Base-by-base conservation (phyloP, 2,329 filamentous ascomycete species). In the Botrytis hyacinthi region DNA sequence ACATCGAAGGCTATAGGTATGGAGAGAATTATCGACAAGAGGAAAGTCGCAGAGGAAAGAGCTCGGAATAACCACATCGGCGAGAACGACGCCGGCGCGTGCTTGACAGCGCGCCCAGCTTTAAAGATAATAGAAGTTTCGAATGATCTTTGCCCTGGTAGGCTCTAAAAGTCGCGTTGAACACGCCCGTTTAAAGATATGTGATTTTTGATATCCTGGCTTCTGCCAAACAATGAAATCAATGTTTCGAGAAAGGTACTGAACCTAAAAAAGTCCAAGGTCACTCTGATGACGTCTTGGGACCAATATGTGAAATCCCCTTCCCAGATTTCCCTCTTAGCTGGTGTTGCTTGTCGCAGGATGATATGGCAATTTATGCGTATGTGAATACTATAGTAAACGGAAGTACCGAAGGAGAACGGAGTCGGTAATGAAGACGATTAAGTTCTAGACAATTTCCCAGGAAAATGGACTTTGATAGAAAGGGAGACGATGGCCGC, bases 1-100 rank as follows among this genome's bases (percentile, higher is more conserved):
- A 98, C 95, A 89, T 99, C 96, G 85, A 98, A 98, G 80, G 95
- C 93, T 81, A 99, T 91, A 75, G 96, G 96, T 82, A 99, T 96
- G 76, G 94, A 97, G 81, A 98, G 92, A 81, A 98, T 91, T 83
- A 98, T 94, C 84, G 93, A 93, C 84, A 95, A 88, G 79, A 98
- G 90, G 85, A 98, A 98, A 84, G 93, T 84, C 81, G 91, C 87
- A 84, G 93, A 93, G 81, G 93, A 93, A 79, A 95, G 82, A 82
- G 92, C 88, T 82, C 92, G 91, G 83, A 95, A 90, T 83, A 95
- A 87, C 92, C 92, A 94, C 93, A 97, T 97, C 84, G 85, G 85
- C 82, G 83, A 84, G 83, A 83, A 80, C 80, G 82, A 82, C 83
- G 83, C 83, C 82, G 82, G 76, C 85, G 82, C 83, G 84, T 84